Evolutionary conservation across 208 protist genomes (phyloP).

Genomic region (Leptomonas seymouri): DNA sequence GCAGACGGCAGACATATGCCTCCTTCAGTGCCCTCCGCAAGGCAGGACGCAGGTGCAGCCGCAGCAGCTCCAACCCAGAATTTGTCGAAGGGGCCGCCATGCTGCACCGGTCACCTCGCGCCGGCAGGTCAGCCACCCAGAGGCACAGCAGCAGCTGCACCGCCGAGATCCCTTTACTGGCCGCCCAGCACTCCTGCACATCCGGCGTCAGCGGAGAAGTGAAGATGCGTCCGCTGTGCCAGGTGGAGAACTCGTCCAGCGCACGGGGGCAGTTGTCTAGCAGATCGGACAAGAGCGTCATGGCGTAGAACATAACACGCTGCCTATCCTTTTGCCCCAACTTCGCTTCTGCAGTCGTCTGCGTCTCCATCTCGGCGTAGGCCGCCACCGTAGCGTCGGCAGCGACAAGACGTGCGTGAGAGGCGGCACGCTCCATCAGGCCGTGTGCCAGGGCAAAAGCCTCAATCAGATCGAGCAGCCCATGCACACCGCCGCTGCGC

Average conservation of each 20-base stretch:
- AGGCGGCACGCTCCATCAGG: constrained; percentile 21
- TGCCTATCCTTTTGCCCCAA: constrained; percentile 10
- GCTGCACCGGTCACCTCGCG: background rate
- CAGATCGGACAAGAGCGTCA: constrained; percentile 70
- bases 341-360: background rate
- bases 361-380: background rate
- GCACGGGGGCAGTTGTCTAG: constrained; percentile 48
- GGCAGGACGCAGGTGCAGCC: constrained; percentile 27
- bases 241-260: constrained; percentile 53
- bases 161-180: constrained; percentile 19
- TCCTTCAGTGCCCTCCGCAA: constrained; percentile 32
- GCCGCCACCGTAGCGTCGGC: background rate
- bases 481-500: constrained; percentile 35
- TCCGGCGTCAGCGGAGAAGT: constrained; percentile 36
- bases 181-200: constrained; percentile 13
- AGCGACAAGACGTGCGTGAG: constrained; percentile 18
- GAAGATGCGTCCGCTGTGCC: constrained; percentile 47
- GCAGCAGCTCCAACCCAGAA: constrained; percentile 38
- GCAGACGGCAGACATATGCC: constrained; percentile 43
- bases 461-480: constrained; percentile 50
- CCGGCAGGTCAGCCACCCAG: constrained; percentile 30
- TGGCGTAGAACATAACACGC: constrained; percentile 41
- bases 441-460: constrained; percentile 31
- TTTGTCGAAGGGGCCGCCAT: background rate
- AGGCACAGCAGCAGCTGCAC: constrained; percentile 44